Evolutionary conservation across 2,329 filamentous ascomycete species (phyloP).

Genomic region (Metarhizium sp.): DNA sequence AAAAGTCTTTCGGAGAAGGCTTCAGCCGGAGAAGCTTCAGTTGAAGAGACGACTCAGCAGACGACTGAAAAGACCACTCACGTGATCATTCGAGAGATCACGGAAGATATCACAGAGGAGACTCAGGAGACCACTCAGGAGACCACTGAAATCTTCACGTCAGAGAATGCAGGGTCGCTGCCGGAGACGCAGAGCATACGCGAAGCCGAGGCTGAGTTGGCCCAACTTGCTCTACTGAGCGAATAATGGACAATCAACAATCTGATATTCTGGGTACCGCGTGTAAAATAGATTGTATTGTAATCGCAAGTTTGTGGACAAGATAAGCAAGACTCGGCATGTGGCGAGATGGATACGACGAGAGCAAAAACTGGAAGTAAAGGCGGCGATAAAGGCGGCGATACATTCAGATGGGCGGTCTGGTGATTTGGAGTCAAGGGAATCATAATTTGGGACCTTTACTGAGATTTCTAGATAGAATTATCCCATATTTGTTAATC

Average conservation of each 20-base stretch:
- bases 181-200: not conserved
- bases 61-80: too few relatives aligned
- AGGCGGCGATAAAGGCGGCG: not conserved
- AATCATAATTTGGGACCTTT: not conserved
- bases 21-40: not conserved
- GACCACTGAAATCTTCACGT: not conserved
- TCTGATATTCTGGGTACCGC: not conserved
- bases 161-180: constrained; percentile 1
- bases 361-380: not conserved
- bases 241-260: not conserved
- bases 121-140: not conserved
- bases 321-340: not conserved
- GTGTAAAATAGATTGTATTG: not conserved
- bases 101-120: too few relatives aligned
- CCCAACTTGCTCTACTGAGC: not conserved
- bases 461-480: not conserved
- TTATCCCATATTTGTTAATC: not conserved
- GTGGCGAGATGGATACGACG: not conserved
- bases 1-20: not conserved
- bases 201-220: not conserved
- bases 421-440: not conserved
- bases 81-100: too few relatives aligned
- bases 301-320: not conserved
- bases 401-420: not conserved
- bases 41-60: not conserved